Base-by-base conservation (phyloP, 2,329 filamentous ascomycete genomes). In the Sporothrix pseudoabietina region DNA sequence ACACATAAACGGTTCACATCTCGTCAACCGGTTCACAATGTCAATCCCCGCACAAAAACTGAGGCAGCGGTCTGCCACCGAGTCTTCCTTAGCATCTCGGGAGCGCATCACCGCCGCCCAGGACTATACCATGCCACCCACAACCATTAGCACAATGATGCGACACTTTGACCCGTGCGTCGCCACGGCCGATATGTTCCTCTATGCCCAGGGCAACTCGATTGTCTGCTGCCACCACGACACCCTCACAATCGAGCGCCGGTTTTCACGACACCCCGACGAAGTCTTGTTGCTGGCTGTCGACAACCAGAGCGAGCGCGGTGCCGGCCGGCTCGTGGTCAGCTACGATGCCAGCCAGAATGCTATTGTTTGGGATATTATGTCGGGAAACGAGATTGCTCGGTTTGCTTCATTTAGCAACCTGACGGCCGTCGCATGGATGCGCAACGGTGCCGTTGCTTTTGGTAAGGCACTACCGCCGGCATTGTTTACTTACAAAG, bases 371-470 rank as follows among this genome's bases (percentile, higher is more conserved):
- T 99, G 96, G 96, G 95, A 99, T 82, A 86, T 98, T 75, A 90
- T 97, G 83, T 97, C 94, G 0, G 96, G 96, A 68, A 90, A 94
- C 74, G 94, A 98, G 82, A 88, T 98, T 74, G 91, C 95, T 54
- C 89, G 94, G n/a, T 98, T 98, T 83, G 91, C 91, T 32, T 96
- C 94, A 0, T 98, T 97, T 79, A 94, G 97, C 79, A 89, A 92
- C 77, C 87, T 98, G 76, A 91, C 90, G 30, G 91, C 93, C 41
- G 95, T 94, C 52, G 87, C 92, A 14, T 99, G 96, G 94, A 98
- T 99, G 94, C 89, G 91, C 61, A 98, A 98, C 83, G 96, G 96
- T 72, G 97, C 97, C 83, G 91, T 99, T 77, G 95, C 94, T 52
- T 98, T 98, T 85, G 96, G 95, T 98, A 86, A 82, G 90, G 79